Percentiles rank a stretch among this genome's conserved stretches.
These are phyloP conservation scores for Didymella arachidicola DNA, from an alignment of 2,329 filamentous ascomycete species.

Conservation along the genomic window DNA sequence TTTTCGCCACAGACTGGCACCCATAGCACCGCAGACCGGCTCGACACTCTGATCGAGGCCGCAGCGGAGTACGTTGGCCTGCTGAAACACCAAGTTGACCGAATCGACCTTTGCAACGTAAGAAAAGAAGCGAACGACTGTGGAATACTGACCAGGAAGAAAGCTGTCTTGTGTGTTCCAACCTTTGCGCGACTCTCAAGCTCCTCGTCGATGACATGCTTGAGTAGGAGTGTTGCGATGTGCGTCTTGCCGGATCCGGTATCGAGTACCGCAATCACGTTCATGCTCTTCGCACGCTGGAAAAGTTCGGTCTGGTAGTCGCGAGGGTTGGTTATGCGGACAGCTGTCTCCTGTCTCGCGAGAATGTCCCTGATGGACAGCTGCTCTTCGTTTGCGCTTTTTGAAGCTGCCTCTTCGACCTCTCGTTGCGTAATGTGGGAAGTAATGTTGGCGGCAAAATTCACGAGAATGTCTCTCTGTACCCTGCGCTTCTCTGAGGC, in stretches of 20 bases:
- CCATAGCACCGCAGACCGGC: slow-evolving; percentile 76
- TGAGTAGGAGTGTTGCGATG: slow-evolving; percentile 87
- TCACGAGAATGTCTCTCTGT: slow-evolving; percentile 54
- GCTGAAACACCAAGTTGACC: slow-evolving; percentile 89
- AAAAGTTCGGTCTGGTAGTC: slow-evolving; percentile 95
- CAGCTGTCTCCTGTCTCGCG: slow-evolving; percentile 59
- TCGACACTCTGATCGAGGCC: slow-evolving; percentile 81
- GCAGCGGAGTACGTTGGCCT: slow-evolving; percentile 79
- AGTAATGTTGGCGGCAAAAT: slow-evolving; percentile 55
- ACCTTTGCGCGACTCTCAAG: slow-evolving; percentile 71
- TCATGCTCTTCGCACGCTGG: slow-evolving; percentile 81
- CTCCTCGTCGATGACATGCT: slow-evolving; percentile 78
- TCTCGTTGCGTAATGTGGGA: slow-evolving; percentile 53
- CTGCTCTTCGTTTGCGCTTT: slow-evolving; percentile 54
- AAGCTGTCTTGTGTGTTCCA: slow-evolving; percentile 70
- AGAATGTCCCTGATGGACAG: slow-evolving; percentile 64
- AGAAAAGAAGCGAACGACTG: slow-evolving; percentile 1
- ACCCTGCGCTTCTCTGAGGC: slow-evolving; percentile 50
- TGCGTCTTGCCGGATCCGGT: slow-evolving; percentile 97
- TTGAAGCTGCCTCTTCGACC: slow-evolving; percentile 44
- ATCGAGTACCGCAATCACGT: slow-evolving; percentile 91
- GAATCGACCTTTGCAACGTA: slow-evolving; percentile 71
- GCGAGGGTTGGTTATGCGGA: slow-evolving; percentile 77
- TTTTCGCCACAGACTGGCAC: slow-evolving; percentile 66
- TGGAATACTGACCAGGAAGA: slow-evolving; percentile 73